A percentile compares a stretch with the other conserved stretches of the same genome.
phyloP scores from a whole-genome alignment of 768 basidiomycete genomes.

The Russula abietina region DNA sequence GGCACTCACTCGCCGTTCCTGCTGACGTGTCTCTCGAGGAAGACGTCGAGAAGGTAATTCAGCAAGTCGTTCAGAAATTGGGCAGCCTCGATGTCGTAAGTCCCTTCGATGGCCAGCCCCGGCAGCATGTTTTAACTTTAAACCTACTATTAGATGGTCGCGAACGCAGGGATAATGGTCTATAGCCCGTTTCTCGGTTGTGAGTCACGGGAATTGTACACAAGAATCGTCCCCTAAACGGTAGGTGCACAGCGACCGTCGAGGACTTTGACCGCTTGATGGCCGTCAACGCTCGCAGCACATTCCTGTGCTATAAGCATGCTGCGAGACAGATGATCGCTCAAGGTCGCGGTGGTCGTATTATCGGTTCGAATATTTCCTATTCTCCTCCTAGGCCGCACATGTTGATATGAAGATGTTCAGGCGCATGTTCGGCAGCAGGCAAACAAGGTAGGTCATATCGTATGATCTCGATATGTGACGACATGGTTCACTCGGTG shows the following conservation, averaged over 20 bases:
- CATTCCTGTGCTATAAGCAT: slow-evolving; percentile 27
- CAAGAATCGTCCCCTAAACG: neutral
- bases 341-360: slow-evolving; percentile 21
- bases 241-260: neutral
- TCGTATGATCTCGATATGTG: neutral
- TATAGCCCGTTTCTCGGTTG: neutral
- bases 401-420: neutral
- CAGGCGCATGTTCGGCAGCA: slow-evolving; percentile 11
- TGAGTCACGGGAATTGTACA: neutral
- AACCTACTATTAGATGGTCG: slow-evolving; percentile 19
- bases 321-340: slow-evolving; percentile 28
- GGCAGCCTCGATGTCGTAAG: slow-evolving; percentile 21
- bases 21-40: slow-evolving; percentile 19
- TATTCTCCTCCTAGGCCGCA: neutral
- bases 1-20: slow-evolving; percentile 9
- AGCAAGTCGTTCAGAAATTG: slow-evolving; percentile 9
- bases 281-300: slow-evolving; percentile 15
- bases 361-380: slow-evolving; percentile 3
- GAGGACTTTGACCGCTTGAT: slow-evolving; percentile 9
- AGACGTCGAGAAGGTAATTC: slow-evolving; percentile 9
- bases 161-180: slow-evolving; percentile 18
- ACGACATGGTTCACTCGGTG: neutral
- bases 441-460: slow-evolving; percentile 17
- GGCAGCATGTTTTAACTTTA: neutral
- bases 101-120: neutral